These are phyloP conservation scores for Wickerhamiella australiensis DNA, from an alignment of 805 yeast species.

Conservation along the genomic window DNA sequence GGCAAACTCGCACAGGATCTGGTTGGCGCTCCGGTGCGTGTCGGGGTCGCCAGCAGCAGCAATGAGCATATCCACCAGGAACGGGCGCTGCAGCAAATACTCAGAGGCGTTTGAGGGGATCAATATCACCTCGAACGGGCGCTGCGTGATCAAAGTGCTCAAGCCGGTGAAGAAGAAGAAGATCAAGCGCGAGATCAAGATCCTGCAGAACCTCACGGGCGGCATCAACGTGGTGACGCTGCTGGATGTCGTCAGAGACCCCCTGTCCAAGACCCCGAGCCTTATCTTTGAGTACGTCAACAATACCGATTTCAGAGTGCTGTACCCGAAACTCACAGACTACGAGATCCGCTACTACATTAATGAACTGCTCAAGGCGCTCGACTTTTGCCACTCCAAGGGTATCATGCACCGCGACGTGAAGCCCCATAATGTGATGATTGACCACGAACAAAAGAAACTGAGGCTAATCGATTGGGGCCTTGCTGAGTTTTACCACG, in stretches of 20 bases:
- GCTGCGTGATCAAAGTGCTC: slow-evolving; percentile 78
- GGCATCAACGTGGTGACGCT: slow-evolving; percentile 73
- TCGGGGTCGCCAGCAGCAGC: slow-evolving; percentile 69
- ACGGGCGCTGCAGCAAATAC: slow-evolving; percentile 83
- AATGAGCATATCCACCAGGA: slow-evolving; percentile 71
- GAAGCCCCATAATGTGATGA: slow-evolving; percentile 89
- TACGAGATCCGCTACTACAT: slow-evolving; percentile 72
- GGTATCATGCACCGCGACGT: slow-evolving; percentile 94
- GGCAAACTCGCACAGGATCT: slow-evolving; percentile 72
- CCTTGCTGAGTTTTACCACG: slow-evolving; percentile 82
- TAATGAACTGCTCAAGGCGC: slow-evolving; percentile 66
- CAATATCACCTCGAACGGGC: slow-evolving; percentile 42
- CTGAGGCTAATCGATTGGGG: slow-evolving; percentile 90
- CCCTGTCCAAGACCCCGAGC: slow-evolving; percentile 66
- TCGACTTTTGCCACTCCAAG: slow-evolving; percentile 82
- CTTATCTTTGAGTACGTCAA: slow-evolving; percentile 74
- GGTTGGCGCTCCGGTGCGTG: slow-evolving; percentile 59
- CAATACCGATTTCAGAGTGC: slow-evolving; percentile 73
- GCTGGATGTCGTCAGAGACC: slow-evolving; percentile 79
- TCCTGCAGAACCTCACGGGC: slow-evolving; percentile 67
- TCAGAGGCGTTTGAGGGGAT: slow-evolving; percentile 87
- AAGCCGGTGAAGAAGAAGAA: slow-evolving; percentile 91
- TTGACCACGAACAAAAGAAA: slow-evolving; percentile 52
- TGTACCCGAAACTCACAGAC: slow-evolving; percentile 69
- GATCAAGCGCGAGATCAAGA: slow-evolving; percentile 81